Percentiles rank a stretch among this genome's conserved stretches.
phyloP scores from a whole-genome alignment of 139 green algal species.

The Raphidocelis subcapitata region DNA sequence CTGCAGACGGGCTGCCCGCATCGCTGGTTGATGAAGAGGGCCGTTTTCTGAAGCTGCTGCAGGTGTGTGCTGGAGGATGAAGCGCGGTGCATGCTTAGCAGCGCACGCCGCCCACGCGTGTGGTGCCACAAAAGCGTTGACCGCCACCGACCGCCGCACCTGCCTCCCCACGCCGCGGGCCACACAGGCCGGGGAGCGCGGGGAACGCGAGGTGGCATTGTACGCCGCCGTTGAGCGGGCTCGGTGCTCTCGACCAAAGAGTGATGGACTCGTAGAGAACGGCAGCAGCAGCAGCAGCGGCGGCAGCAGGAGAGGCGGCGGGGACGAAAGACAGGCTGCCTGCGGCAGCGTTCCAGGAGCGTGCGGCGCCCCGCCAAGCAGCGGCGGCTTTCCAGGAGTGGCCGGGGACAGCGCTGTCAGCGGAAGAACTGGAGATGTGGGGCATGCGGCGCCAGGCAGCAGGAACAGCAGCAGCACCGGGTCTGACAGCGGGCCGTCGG shows the following conservation, averaged over 20 bases:
- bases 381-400: background rate
- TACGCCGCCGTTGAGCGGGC: slow-evolving; percentile 38
- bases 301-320: no score
- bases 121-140: background rate
- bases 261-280: no score
- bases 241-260: no score
- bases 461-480: background rate
- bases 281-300: background rate
- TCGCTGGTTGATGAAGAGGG: slow-evolving; percentile 63
- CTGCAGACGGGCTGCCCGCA: slow-evolving; percentile 63
- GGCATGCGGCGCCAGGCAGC: background rate
- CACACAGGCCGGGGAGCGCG: slow-evolving; percentile 47
- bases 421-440: no score
- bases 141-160: background rate
- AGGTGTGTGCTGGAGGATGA: no score
- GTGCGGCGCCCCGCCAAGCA: background rate
- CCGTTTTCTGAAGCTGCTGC: slow-evolving; percentile 74
- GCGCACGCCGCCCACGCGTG: background rate
- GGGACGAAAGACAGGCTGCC: no score
- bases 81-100: no score
- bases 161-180: background rate
- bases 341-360: no score
- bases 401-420: no score
- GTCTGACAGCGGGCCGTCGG: background rate
- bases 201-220: slow-evolving; percentile 52